Percentiles rank a stretch among this genome's conserved stretches.
Conservation (phyloP, 768 basidiomycete species). For the Serendipita vermifera region DNA sequence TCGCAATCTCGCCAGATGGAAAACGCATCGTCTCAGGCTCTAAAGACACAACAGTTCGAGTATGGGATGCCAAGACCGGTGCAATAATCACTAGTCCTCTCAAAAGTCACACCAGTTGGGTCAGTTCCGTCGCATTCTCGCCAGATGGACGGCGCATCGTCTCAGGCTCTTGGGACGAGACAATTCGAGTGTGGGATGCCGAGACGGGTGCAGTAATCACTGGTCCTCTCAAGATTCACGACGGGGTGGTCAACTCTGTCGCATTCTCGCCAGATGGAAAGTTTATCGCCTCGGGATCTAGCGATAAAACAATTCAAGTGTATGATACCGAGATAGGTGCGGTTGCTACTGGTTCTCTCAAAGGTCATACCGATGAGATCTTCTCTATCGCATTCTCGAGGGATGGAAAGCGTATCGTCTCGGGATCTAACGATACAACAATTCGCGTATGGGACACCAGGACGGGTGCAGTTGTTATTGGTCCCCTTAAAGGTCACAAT, state of each 20-base stretch:
- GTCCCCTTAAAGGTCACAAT: not conserved
- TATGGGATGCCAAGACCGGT: not conserved
- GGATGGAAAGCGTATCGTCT: not conserved
- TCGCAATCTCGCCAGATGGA: not conserved
- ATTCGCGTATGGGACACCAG: not conserved
- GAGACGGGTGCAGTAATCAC: not conserved
- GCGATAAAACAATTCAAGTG: slow-evolving; percentile 31
- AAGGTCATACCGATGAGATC: not conserved
- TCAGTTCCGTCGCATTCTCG: not conserved
- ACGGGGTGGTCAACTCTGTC: slow-evolving; percentile 33
- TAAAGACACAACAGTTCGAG: not conserved
- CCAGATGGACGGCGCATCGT: not conserved
- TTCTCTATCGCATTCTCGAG: not conserved
- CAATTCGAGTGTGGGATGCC: not conserved
- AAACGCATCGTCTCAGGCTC: not conserved
- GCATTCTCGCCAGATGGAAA: slow-evolving; percentile 33
- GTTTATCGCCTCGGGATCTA: slow-evolving; percentile 32
- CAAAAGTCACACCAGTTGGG: not conserved
- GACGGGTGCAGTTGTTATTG: not conserved
- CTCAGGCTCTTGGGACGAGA: not conserved
- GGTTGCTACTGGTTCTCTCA: not conserved
- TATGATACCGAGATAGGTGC: slow-evolving; percentile 31
- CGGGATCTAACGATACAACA: not conserved
- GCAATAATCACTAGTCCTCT: not conserved
- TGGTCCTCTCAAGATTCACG: not conserved